Base-by-base conservation (phyloP, 2,329 filamentous ascomycete species). In the Rhinocladiella similis region DNA sequence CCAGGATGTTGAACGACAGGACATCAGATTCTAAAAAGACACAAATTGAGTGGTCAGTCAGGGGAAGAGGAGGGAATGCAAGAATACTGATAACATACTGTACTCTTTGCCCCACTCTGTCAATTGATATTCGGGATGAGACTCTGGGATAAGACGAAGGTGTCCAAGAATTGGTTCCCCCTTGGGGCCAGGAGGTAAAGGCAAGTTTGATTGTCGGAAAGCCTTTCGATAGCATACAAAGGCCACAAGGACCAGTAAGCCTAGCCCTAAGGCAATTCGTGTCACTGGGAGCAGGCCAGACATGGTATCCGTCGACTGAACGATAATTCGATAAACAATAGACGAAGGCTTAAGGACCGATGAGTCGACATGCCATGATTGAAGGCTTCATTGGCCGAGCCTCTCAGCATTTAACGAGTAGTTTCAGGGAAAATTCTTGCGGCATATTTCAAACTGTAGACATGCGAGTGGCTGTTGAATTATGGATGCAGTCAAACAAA, bases 1-100 rank as follows among this genome's bases (percentile, higher is more conserved):
- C 73, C 48, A 74, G 59, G 0, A 72, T 66, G 29, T 53, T 41
- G 27, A 57, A 48, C 19, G 46, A 53, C 7, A 57, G 42, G n/a
- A 57, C 49, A 52, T 57, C 54, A 33, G 54, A 53, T 12, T 48
- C 52, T 54, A 16, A 3, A 25, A 45, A 27, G 10, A 16, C 13
- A 12, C 46, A 19, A 10, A 18, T 47, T 14, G 12, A 18, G 10
- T 3, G 6, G 29, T 33, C 10, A 33, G 29, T 33, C 35, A 41
- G 3, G 35, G 13, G 25, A 19, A 6, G 19, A 10, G 18, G 27
- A 33, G 5, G 12, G 16, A 16, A 33, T 19, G 20, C 10, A 22
- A 46, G 13, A 13, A 5, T 5, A 2, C 10, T 10, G 29, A 33
- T 33, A 7, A 13, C 45, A 49, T 48, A 54, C 52, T 42, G 35